Evolutionary conservation across 1,284 basidiomycete genomes (phyloP).

Genomic region (Tetrapyrgos nigripes): DNA sequence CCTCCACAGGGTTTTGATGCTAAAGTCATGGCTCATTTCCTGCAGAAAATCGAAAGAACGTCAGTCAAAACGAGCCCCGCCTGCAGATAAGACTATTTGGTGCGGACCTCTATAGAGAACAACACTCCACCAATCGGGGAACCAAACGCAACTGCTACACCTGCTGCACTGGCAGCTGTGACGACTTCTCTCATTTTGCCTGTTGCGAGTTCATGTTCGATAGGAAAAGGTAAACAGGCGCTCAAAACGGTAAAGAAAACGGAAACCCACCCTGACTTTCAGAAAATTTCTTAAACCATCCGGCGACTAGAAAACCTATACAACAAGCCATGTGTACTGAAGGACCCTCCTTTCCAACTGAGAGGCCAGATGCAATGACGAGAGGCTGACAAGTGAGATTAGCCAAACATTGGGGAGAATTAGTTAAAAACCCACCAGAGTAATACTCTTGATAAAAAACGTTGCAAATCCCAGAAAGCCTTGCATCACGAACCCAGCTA

Average conservation of each 20-base stretch:
- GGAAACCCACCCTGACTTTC: slow-evolving; percentile 80
- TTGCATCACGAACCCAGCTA: slow-evolving; percentile 97
- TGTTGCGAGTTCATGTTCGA: no score
- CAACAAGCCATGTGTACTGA: slow-evolving; percentile 98
- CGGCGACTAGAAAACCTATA: slow-evolving; percentile 88
- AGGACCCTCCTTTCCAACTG: slow-evolving; percentile 98
- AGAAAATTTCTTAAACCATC: slow-evolving; percentile 83
- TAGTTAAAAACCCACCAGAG: slow-evolving; percentile 69
- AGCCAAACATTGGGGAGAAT: slow-evolving; percentile 7
- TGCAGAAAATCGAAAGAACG: slow-evolving; percentile 35
- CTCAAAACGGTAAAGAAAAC: slow-evolving; percentile 5
- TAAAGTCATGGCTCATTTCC: slow-evolving; percentile 99
- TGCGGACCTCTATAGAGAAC: slow-evolving; percentile 81
- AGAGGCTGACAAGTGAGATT: slow-evolving; percentile 71
- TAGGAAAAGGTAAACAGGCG: slow-evolving; percentile 14
- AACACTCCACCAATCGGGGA: slow-evolving; percentile 97
- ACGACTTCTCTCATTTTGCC: slow-evolving; percentile 96
- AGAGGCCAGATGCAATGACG: slow-evolving; percentile 96
- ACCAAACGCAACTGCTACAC: slow-evolving; percentile 97
- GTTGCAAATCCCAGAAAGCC: slow-evolving; percentile 92
- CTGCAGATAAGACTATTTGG: slow-evolving; percentile 1
- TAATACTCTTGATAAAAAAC: slow-evolving; percentile 90
- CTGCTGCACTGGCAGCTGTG: slow-evolving; percentile 95
- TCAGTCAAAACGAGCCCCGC: slow-evolving; percentile 9
- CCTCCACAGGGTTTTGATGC: slow-evolving; percentile 98